A percentile compares a stretch with the other conserved stretches of the same genome.
These are phyloP conservation scores for Cryptococcus sp. DNA, from an alignment of 1,284 basidiomycete species.

Conservation along the genomic window DNA sequence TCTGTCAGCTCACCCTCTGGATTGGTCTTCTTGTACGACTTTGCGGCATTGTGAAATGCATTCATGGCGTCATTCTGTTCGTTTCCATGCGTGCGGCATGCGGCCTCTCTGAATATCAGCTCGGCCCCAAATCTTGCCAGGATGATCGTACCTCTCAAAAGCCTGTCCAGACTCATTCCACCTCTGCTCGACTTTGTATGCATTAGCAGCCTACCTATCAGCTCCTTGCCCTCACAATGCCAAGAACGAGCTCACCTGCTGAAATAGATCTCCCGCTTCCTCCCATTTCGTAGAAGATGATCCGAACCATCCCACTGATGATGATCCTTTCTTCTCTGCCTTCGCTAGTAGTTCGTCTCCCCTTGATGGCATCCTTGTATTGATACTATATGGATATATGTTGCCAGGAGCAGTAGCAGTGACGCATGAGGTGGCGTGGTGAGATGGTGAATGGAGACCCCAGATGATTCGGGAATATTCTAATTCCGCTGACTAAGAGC, in stretches of 20 bases:
- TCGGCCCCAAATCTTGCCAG: not conserved
- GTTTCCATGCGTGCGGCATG: conserved; percentile 79
- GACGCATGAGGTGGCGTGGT: not conserved
- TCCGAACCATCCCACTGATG: conserved; percentile 77
- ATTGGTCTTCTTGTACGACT: conserved; percentile 82
- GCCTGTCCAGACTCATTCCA: conserved; percentile 88
- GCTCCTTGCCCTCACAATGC: not conserved
- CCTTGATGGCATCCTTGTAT: conserved; percentile 18
- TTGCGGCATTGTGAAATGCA: conserved; percentile 94
- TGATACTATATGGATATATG: not conserved
- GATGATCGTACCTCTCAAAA: conserved; percentile 57
- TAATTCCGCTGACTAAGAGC: conserved; percentile 14
- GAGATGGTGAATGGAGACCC: not conserved
- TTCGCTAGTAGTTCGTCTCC: conserved; percentile 63
- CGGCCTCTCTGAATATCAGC: conserved; percentile 60
- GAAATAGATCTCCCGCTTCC: conserved; percentile 87
- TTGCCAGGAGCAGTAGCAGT: not conserved
- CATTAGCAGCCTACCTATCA: conserved; percentile 80
- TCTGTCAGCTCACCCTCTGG: conserved; percentile 65
- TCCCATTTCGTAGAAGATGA: conserved; percentile 76
- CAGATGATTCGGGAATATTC: conserved; percentile 20
- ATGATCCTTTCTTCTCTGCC: conserved; percentile 85
- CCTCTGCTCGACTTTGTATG: conserved; percentile 88
- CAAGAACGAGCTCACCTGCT: conserved; percentile 20
- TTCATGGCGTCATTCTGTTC: conserved; percentile 90